phyloP scores from a whole-genome alignment of 176 grass and related monocot genomes.

The Guadua angustifolia region DNA sequence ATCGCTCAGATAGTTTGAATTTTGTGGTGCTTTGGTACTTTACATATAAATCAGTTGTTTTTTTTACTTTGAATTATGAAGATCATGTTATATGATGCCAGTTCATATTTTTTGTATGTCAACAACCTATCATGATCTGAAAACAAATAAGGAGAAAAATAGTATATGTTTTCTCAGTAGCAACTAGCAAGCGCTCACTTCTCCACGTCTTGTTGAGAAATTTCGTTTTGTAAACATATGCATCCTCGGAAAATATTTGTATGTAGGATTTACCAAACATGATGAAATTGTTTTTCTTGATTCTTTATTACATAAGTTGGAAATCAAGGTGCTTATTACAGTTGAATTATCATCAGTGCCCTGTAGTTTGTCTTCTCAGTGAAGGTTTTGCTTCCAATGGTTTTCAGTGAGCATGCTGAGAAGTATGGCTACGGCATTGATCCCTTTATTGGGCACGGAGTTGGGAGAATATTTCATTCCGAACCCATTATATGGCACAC shows the following conservation, averaged over 20 bases:
- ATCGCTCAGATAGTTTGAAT: background rate
- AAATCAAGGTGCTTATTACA: background rate
- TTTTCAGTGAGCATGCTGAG: conserved; percentile 63
- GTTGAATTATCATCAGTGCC: background rate
- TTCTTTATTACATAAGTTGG: background rate
- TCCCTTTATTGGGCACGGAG: conserved; percentile 79
- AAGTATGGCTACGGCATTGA: conserved; percentile 69
- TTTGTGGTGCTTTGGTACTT: background rate
- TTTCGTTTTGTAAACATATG: background rate
- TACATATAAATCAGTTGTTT: background rate
- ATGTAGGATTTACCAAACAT: background rate
- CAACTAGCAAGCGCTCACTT: background rate
- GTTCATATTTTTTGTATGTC: background rate
- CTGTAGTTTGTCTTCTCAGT: background rate
- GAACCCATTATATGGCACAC: conserved; percentile 81
- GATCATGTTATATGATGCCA: background rate
- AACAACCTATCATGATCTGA: background rate
- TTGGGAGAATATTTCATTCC: conserved; percentile 85
- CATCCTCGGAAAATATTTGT: background rate
- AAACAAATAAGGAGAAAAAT: background rate
- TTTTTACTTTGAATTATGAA: background rate
- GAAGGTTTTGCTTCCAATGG: conserved; percentile 3
- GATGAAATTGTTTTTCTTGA: background rate
- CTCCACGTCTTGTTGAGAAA: background rate
- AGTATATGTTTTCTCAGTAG: background rate